Base-by-base conservation (phyloP, 345 rosid species). In the Brassica napus region DNA sequence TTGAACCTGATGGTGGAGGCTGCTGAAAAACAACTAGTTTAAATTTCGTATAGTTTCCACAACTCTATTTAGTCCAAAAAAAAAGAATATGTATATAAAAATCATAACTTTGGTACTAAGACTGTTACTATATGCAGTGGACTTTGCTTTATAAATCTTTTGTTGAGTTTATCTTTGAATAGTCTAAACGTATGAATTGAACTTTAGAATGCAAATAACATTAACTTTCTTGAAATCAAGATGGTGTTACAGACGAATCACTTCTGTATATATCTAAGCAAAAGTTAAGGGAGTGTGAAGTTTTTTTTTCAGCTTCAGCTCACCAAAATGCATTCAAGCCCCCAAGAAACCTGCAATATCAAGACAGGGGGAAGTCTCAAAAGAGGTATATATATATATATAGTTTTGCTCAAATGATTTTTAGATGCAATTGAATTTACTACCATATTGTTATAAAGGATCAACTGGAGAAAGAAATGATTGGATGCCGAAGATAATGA, bases 1-100 rank as follows among this genome's bases (percentile, higher is more conserved):
- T 95, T 15, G 98, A 95, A 86, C 97, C 99, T 0, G 96, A 92
- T 5, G 90, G 93, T 60, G 94, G 94, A 28, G 97, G 97, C 32
- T 91, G 99, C 86, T 93, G 84, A 65, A 89, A 76, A 60, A 47
- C 16, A 89, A 16, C 32, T 64, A 49, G 21, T 69, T 47, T 23
- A 69, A 2, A 3, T 62, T 15, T 59, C 57, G 31, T 59, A 81
- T 68, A 79, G 78, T 69, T 80, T 2, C 23, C 72, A 64, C 2
- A 30, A 15, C 77, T 71, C 34, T 54, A 61, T 64, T 70, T 75
- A 71, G 80, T 6, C 5, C 23, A 21, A 32, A 32, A 32, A 31
- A 31, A 31, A 31, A 31, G 35, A 32, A 32, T 32, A 35, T 82
- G 84, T 73, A 78, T 78, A 77, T 78, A 52, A 52, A 72, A 12